These are phyloP conservation scores for Gossypium laxum DNA, from an alignment of 441 rosid genomes.

Conservation along the genomic window DNA sequence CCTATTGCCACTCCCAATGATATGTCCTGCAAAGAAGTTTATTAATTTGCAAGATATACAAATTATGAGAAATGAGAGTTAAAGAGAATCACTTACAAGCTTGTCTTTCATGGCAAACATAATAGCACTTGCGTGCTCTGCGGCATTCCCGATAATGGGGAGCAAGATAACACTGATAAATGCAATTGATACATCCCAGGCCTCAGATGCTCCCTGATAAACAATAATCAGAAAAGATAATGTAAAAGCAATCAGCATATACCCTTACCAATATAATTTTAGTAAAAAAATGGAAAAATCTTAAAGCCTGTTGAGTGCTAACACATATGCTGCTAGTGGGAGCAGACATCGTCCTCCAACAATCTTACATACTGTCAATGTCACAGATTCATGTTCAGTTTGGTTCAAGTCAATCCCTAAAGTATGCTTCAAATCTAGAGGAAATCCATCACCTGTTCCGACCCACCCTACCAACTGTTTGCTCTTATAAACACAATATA, in stretches of 20 bases:
- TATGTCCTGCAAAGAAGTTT: conserved; percentile 47
- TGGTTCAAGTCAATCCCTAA: neutral
- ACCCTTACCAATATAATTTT: neutral
- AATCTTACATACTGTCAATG: neutral
- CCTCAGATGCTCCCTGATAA: conserved; percentile 60
- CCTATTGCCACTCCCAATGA: conserved; percentile 91
- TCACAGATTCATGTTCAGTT: neutral
- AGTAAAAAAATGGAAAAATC: neutral
- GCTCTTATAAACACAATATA: neutral
- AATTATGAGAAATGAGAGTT: neutral
- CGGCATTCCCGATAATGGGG: conserved; percentile 87
- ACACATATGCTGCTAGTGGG: neutral
- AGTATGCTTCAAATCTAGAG: neutral
- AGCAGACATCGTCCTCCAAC: neutral
- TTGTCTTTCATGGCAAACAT: conserved; percentile 95
- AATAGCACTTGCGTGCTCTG: conserved; percentile 82
- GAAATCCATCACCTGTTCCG: neutral
- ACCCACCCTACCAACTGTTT: neutral
- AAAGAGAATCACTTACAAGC: conserved; percentile 46
- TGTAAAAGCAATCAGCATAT: neutral
- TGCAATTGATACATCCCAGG: conserved; percentile 62
- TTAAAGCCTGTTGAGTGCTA: neutral
- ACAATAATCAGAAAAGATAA: conserved; percentile 11
- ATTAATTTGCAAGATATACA: neutral
- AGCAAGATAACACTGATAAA: conserved; percentile 76